phyloP scores from a whole-genome alignment of 805 yeast species.

The Ogataea thermomethanolica region DNA sequence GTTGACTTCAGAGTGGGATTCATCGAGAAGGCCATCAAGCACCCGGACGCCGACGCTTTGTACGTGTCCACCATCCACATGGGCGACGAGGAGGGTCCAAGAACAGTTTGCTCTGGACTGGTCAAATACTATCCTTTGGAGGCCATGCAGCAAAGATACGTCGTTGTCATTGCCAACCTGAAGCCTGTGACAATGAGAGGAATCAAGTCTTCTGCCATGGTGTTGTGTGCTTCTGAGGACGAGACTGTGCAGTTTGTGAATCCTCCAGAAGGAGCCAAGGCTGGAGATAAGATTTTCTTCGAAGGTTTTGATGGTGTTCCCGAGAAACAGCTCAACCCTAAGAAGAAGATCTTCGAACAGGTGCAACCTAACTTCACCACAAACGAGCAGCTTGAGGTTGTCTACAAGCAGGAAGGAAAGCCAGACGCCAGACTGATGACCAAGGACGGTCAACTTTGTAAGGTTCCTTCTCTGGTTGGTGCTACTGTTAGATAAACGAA shows the following conservation, averaged over 20 bases:
- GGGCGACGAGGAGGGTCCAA: conserved; percentile 96
- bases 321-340: conserved; percentile 90
- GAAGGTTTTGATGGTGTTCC: conserved; percentile 89
- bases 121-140: conserved; percentile 87
- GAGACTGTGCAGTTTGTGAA: conserved; percentile 87
- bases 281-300: conserved; percentile 96
- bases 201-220: conserved; percentile 94
- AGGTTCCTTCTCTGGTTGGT: conserved; percentile 63
- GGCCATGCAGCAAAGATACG: conserved; percentile 92
- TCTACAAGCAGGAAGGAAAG: conserved; percentile 76
- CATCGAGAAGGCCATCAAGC: conserved; percentile 93
- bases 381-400: conserved; percentile 67
- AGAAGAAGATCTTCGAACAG: conserved; percentile 97
- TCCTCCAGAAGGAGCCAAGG: conserved; percentile 88
- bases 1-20: conserved; percentile 94
- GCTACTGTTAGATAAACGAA: conserved; percentile 63
- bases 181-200: conserved; percentile 99
- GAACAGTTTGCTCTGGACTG: conserved; percentile 97
- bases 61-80: conserved; percentile 95
- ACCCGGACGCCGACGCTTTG: conserved; percentile 96
- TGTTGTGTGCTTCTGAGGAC: conserved; percentile 79
- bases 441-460: conserved; percentile 73
- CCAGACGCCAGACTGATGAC: conserved; percentile 72
- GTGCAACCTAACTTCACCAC: conserved; percentile 91
- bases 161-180: conserved; percentile 89